phyloP scores from a whole-genome alignment of 208 protist genomes.

The Crithidia sp. region DNA sequence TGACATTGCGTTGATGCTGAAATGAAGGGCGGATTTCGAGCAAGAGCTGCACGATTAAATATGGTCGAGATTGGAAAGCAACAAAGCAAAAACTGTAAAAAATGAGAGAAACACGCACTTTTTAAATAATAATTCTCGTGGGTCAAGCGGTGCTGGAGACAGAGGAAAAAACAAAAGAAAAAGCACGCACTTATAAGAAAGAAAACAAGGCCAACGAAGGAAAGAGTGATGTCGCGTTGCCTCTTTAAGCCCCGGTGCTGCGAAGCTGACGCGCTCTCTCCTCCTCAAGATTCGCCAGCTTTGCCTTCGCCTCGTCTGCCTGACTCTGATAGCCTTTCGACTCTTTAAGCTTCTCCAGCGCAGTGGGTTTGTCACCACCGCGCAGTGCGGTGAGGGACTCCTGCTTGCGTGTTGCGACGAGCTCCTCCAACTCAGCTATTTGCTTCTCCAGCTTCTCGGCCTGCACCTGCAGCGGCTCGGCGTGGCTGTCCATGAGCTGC shows the following conservation, averaged over 20 bases:
- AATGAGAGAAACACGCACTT: too few relatives aligned
- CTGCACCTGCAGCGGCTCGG: conserved; percentile 30
- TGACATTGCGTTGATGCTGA: too few relatives aligned
- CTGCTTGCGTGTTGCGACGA: conserved; percentile 40
- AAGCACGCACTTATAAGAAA: background rate
- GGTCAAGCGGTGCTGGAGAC: background rate
- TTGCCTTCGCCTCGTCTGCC: conserved; percentile 27
- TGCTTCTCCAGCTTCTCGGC: conserved; percentile 31
- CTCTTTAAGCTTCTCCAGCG: conserved; percentile 42
- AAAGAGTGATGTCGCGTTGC: too few relatives aligned
- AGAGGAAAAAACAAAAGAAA: background rate
- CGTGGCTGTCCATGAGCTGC: conserved; percentile 26
- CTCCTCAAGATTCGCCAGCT: conserved; percentile 17
- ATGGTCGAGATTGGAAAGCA: too few relatives aligned
- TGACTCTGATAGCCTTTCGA: conserved; percentile 41
- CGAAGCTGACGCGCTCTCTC: conserved; percentile 24
- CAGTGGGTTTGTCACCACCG: conserved; percentile 38
- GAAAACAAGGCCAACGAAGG: too few relatives aligned
- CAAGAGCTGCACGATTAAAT: too few relatives aligned
- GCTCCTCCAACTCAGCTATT: conserved; percentile 29
- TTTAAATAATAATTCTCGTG: too few relatives aligned
- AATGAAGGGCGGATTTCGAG: too few relatives aligned
- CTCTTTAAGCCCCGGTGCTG: conserved; percentile 1
- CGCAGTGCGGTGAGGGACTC: conserved; percentile 33
- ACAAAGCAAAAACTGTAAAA: too few relatives aligned